Evolutionary conservation across 2,329 filamentous ascomycete genomes (phyloP).

Genomic region (Ophiostoma populinum): DNA sequence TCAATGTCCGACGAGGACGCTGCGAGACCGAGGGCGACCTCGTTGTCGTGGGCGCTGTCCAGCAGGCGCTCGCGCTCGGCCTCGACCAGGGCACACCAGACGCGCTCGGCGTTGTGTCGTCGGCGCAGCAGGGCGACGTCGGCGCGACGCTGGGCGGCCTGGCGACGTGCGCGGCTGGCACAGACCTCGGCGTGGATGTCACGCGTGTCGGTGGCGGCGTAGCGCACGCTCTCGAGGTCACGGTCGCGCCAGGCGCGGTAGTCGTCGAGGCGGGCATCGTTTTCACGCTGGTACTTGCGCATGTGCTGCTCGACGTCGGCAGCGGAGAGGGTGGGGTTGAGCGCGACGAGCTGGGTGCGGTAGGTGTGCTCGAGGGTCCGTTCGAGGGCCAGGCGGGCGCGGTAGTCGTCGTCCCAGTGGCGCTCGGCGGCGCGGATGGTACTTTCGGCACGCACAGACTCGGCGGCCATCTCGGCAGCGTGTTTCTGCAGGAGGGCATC

Average conservation of each 20-base stretch:
- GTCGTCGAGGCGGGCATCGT: slow-evolving; percentile 22
- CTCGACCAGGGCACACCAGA: slow-evolving; percentile 28
- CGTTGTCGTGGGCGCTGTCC: slow-evolving; percentile 22
- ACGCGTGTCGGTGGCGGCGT: slow-evolving; percentile 22
- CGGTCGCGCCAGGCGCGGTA: slow-evolving; percentile 23
- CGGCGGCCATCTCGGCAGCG: slow-evolving; percentile 18
- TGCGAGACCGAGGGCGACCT: slow-evolving; percentile 15
- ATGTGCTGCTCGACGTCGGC: slow-evolving; percentile 21
- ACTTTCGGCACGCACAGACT: slow-evolving; percentile 16
- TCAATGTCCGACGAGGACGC: slow-evolving; percentile 19
- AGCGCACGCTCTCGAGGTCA: slow-evolving; percentile 22
- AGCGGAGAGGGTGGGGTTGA: slow-evolving; percentile 3
- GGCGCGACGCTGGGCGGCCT: slow-evolving; percentile 17
- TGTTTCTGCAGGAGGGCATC: slow-evolving; percentile 14
- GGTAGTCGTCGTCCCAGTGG: slow-evolving; percentile 23
- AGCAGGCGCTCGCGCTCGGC: slow-evolving; percentile 27
- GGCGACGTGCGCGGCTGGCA: too few relatives aligned
- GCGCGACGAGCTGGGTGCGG: slow-evolving; percentile 8
- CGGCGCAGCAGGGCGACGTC: too few relatives aligned
- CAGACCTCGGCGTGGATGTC: slow-evolving; percentile 24
- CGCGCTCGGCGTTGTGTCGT: slow-evolving; percentile 25
- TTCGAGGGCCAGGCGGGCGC: slow-evolving; percentile 23
- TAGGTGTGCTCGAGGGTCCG: slow-evolving; percentile 27
- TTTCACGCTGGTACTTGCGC: slow-evolving; percentile 18
- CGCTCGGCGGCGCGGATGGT: slow-evolving; percentile 19